phyloP scores from a whole-genome alignment of 2,329 filamentous ascomycete species.

The Chaetoscypha palmicola region DNA sequence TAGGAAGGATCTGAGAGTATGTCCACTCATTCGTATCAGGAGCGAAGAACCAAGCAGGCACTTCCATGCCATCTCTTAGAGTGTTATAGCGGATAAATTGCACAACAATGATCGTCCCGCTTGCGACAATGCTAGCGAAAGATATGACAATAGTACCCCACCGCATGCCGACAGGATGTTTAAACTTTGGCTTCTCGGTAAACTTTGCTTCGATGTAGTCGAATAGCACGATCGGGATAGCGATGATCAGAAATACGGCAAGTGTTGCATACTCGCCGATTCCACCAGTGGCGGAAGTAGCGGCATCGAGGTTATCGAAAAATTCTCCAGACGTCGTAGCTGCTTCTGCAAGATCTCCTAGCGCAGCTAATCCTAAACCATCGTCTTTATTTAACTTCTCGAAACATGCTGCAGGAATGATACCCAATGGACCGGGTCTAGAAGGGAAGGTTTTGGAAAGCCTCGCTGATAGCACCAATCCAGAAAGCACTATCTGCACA shows the following conservation, averaged over 20 bases:
- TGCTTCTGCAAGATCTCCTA: not conserved
- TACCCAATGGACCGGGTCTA: not conserved
- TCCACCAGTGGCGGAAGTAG: not conserved
- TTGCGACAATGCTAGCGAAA: not conserved
- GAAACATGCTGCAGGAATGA: slow-evolving; percentile 1
- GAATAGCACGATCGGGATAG: not conserved
- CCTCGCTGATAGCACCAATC: slow-evolving; percentile 1
- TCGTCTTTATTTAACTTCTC: not conserved
- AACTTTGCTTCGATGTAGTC: slow-evolving; percentile 1
- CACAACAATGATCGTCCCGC: not conserved
- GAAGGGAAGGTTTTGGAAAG: not conserved
- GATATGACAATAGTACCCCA: not conserved
- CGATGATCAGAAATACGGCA: not conserved
- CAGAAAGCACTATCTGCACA: not conserved
- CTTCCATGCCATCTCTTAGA: slow-evolving; percentile 1
- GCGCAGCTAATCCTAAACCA: not conserved
- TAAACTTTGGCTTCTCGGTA: not conserved
- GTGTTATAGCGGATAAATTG: not conserved
- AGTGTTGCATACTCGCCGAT: slow-evolving; percentile 2
- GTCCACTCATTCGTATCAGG: not conserved
- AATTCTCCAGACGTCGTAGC: not conserved
- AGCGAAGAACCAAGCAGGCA: not conserved
- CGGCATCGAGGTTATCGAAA: not conserved
- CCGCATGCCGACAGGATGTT: not conserved
- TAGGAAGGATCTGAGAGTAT: slow-evolving; percentile 3